A percentile compares a stretch with the other conserved stretches of the same genome.
These are phyloP conservation scores for Cladosporium colombiae DNA, from an alignment of 2,329 filamentous ascomycete species.

Conservation along the genomic window DNA sequence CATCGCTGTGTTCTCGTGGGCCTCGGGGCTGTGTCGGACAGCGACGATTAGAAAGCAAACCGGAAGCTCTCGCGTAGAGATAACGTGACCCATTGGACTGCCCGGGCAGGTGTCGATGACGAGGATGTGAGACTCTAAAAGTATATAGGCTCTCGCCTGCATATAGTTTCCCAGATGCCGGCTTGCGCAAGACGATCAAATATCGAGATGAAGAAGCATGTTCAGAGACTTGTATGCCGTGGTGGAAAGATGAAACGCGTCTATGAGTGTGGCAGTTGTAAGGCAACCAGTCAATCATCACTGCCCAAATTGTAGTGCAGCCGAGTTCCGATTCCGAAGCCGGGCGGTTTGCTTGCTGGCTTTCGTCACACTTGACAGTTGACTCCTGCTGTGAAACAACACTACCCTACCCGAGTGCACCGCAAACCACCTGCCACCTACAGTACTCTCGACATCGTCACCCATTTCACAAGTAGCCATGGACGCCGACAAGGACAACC, in stretches of 20 bases:
- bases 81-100: background rate
- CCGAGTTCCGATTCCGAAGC: background rate
- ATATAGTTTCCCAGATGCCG: background rate
- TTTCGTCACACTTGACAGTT: conserved; percentile 4
- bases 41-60: background rate
- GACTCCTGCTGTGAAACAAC: background rate
- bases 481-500: conserved; percentile 63
- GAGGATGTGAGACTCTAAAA: background rate
- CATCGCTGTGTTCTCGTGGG: background rate
- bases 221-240: background rate
- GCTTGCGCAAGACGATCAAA: background rate
- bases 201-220: background rate
- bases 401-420: conserved; percentile 2
- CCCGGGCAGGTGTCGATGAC: background rate
- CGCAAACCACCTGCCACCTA: background rate
- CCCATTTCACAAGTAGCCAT: conserved; percentile 26
- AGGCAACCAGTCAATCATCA: background rate
- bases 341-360: background rate
- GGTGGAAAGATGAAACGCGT: background rate
- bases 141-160: background rate
- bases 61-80: background rate
- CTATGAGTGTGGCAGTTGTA: background rate
- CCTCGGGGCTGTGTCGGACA: background rate
- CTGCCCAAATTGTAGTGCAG: background rate
- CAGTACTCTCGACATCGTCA: background rate